Conservation (phyloP, 202 grass and related monocot species). For the Musa balbisiana region DNA sequence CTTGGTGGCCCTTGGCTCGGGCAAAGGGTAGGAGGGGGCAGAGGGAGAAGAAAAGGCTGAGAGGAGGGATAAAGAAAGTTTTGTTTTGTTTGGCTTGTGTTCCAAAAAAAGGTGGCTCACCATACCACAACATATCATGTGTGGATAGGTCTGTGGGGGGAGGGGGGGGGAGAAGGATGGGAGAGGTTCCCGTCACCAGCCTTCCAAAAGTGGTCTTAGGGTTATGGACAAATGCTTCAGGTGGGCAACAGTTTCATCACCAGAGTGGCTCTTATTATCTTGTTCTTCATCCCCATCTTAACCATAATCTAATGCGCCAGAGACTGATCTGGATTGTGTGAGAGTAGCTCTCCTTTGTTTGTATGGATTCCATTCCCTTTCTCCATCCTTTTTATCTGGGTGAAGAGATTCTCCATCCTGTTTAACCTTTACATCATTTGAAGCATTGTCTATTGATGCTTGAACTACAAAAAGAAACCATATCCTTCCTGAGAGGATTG, state of each 20-base stretch:
- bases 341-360: not conserved
- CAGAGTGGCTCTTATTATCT: no score
- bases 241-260: not conserved
- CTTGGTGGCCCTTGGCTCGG: constrained; percentile 5
- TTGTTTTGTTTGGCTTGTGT: constrained; percentile 2
- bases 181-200: not conserved
- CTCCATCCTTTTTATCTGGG: not conserved
- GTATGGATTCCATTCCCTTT: not conserved
- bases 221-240: not conserved
- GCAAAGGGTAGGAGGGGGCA: not conserved
- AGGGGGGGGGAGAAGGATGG: not conserved
- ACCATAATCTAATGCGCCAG: not conserved
- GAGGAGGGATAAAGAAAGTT: not conserved
- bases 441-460: not conserved
- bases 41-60: not conserved
- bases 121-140: not conserved
- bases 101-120: not conserved
- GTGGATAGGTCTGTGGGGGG: not conserved
- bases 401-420: constrained; percentile 2
- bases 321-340: not conserved
- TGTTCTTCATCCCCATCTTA: not conserved
- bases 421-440: not conserved
- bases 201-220: not conserved
- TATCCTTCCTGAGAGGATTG: not conserved
- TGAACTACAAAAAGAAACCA: not conserved